Evolutionary conservation across 805 yeast species (phyloP), one percentile per base, ranked within the genome.

Genomic region (Yamadazyma tumulicola): DNA sequence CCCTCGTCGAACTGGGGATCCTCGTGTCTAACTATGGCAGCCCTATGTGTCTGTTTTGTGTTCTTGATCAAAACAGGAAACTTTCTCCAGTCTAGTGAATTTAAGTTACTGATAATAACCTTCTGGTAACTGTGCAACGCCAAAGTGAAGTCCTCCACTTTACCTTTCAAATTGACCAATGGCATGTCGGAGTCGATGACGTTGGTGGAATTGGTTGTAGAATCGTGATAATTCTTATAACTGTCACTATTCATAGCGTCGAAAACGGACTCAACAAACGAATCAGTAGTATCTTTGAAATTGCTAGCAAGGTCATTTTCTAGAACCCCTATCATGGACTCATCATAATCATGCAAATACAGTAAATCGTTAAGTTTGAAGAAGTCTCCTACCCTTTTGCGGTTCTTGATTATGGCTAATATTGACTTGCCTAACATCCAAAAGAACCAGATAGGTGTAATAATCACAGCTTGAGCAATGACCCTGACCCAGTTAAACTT

Each of bases 11-110:
- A 79, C 7, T 31, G 24, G 8, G 69, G 68, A 8, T 69, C 67
- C 19, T 72, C 74, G 16, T 61, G 60, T 32, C 95, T 70, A 27
- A 80, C 85, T 39, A 86, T 83, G 2, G 86, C 80, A 1, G 93
- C 94, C 1, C 94, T 86, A 51, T 86, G 96, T 1, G 94, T 74
- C 28, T 79, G 74, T 31, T 69, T 69, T 5, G 91, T 79, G 19
- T 72, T 62, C 24, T 80, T 69, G 38, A 86, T 81, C 39, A 80
- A 71, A 18, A 86, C 69, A 0, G 93, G 89, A 46, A 58, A 81
- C 52, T 85, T 86, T 27, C 62, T 55, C 95, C 95, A 87, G 2
- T 61, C 49, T 4, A 85, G 53, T 3, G 56, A 45, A 54, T 85
- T 85, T 52, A 86, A 67, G 38, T 52, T 52, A 33, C 70, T 58